Evolutionary conservation across 768 basidiomycete genomes (phyloP).

Genomic region (Trametes cubensis): DNA sequence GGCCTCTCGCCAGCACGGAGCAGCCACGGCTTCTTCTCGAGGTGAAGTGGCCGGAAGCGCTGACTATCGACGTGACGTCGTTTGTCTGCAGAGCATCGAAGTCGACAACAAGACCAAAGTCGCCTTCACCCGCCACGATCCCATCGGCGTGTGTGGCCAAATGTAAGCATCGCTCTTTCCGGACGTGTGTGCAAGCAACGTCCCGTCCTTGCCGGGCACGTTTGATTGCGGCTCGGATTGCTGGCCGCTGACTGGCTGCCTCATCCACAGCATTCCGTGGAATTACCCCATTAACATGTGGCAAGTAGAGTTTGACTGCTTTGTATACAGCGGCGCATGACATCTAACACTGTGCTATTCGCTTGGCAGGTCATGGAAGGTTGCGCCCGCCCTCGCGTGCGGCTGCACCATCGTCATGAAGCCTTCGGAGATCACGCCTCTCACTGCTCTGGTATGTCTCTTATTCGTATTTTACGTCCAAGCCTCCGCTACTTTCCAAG

Average conservation of each 20-base stretch:
- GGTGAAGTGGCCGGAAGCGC: background rate
- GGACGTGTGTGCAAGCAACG: background rate
- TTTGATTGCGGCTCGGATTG: too few relatives aligned
- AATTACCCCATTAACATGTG: slow-evolving; percentile 92
- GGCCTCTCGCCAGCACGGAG: too few relatives aligned
- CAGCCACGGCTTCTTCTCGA: background rate
- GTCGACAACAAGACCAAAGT: slow-evolving; percentile 79
- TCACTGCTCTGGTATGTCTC: slow-evolving; percentile 69
- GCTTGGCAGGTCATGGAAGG: slow-evolving; percentile 76
- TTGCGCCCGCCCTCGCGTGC: slow-evolving; percentile 87
- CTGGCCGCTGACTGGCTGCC: slow-evolving; percentile 9
- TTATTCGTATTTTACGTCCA: slow-evolving; percentile 3
- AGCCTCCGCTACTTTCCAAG: background rate
- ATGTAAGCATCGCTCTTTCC: slow-evolving; percentile 50
- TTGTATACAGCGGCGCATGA: background rate
- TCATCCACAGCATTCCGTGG: slow-evolving; percentile 74
- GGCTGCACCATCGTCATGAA: slow-evolving; percentile 97
- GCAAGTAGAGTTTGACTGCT: slow-evolving; percentile 38
- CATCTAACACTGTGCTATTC: slow-evolving; percentile 1
- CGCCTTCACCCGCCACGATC: slow-evolving; percentile 86
- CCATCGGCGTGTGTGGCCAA: slow-evolving; percentile 94
- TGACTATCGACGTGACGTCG: slow-evolving; percentile 2
- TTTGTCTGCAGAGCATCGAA: slow-evolving; percentile 64
- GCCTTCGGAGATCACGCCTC: slow-evolving; percentile 84
- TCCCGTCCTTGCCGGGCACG: background rate